A percentile compares a stretch with the other conserved stretches of the same genome.
Conservation (phyloP, 768 basidiomycete species). For the Boletus rex-veris region DNA sequence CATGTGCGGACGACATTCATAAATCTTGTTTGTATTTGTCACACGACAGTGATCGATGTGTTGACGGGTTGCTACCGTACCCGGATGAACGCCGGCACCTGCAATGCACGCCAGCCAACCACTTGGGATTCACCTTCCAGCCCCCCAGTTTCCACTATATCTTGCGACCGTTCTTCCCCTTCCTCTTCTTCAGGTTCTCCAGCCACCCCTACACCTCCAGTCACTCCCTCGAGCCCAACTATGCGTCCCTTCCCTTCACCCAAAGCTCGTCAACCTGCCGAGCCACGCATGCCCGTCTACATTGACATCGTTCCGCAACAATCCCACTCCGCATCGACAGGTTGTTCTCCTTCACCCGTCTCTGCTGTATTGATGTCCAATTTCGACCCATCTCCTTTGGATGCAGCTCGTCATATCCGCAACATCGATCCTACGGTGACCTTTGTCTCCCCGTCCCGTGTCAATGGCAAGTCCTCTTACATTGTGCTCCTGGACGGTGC, state of each 20-base stretch:
- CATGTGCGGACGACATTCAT: slow-evolving; percentile 26
- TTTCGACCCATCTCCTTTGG: slow-evolving; percentile 3
- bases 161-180: slow-evolving; percentile 22
- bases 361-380: slow-evolving; percentile 1
- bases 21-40: slow-evolving; percentile 33
- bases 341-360: neutral
- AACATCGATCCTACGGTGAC: slow-evolving; percentile 68
- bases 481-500: slow-evolving; percentile 49
- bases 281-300: slow-evolving; percentile 30
- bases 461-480: slow-evolving; percentile 54
- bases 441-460: slow-evolving; percentile 47
- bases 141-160: slow-evolving; percentile 25
- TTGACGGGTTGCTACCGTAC: slow-evolving; percentile 34
- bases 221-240: neutral
- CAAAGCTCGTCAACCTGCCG: slow-evolving; percentile 19
- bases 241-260: slow-evolving; percentile 25
- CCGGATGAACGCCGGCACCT: slow-evolving; percentile 21
- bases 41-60: slow-evolving; percentile 31
- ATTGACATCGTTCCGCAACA: slow-evolving; percentile 32
- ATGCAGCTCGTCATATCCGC: slow-evolving; percentile 48
- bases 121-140: slow-evolving; percentile 12
- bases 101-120: slow-evolving; percentile 18
- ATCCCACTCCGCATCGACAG: slow-evolving; percentile 7
- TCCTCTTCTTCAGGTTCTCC: slow-evolving; percentile 20
- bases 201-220: neutral